Base-by-base conservation (phyloP, 441 rosid genomes). In the Adansonia madagascariensis region DNA sequence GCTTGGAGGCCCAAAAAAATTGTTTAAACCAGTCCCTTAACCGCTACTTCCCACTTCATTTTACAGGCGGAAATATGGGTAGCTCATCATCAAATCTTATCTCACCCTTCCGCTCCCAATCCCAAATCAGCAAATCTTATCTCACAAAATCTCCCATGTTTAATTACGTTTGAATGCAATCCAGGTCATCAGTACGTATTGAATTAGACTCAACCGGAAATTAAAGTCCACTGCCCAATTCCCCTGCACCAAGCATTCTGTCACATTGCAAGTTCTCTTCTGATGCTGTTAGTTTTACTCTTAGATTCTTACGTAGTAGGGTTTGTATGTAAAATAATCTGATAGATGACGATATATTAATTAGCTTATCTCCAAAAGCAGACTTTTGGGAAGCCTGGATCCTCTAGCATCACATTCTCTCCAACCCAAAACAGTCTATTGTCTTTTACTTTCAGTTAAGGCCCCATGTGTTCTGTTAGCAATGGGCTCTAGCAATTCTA, bases 61-160 rank as follows among this genome's bases (percentile, higher is more conserved):
- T 67, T 52, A 18, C 41, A 56, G 39, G 8, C 71, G 53, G 67
- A 79, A 65, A 81, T 80, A 86, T 31, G 82, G 35, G 66, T 78
- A 31, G 35, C 35, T 31, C 35, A 71, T 67, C 85, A 82, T 60
- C 84, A 80, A 43, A 69, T 77, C 35, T 31, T 31, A 31, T 31
- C 35, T 31, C 35, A 31, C 35, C 35, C 35, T 31, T 31, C 35
- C 35, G 35, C 35, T 31, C 35, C 35, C 14, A 47, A 9, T 2
- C 52, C 52, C 52, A 47, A 47, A 47, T 10, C 55, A 50, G 14
- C 55, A 50, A 50, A 47, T n/a, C n/a, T n/a, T n/a, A n/a, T n/a
- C 35, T 31, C 35, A 31, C 35, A 31, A 31, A 31, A 31, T 31
- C 35, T 31, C 35, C 35, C 35, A 31, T 31, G 35, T 31, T 31